phyloP scores from a whole-genome alignment of 2,329 filamentous ascomycete species.

The Gnomoniopsis smithogilvyi region DNA sequence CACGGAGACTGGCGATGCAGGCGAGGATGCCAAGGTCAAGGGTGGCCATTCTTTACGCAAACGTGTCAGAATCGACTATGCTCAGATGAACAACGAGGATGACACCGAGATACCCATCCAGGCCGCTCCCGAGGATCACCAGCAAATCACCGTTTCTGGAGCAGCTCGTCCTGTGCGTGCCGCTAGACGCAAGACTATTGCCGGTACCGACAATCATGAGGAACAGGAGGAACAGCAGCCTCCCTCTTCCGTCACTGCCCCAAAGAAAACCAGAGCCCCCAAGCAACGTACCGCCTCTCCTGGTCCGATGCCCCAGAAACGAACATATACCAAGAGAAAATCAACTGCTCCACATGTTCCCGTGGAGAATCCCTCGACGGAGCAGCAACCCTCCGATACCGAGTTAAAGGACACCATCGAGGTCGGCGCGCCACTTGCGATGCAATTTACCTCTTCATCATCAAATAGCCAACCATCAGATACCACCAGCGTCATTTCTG shows the following conservation, averaged over 20 bases:
- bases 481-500: constrained; percentile 14
- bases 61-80: constrained; percentile 56
- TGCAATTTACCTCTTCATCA: constrained; percentile 9
- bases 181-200: constrained; percentile 8
- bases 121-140: constrained; percentile 15
- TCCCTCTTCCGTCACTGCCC: neutral
- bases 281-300: constrained; percentile 28
- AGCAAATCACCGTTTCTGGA: constrained; percentile 12
- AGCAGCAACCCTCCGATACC: constrained; percentile 34
- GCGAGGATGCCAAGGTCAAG: constrained; percentile 49
- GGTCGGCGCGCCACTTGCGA: constrained; percentile 38
- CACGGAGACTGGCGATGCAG: constrained; percentile 29
- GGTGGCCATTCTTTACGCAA: constrained; percentile 58
- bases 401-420: constrained; percentile 57
- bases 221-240: neutral
- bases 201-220: constrained; percentile 4
- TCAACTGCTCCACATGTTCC: constrained; percentile 18
- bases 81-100: constrained; percentile 49
- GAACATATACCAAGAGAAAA: constrained; percentile 38
- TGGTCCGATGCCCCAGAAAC: constrained; percentile 30
- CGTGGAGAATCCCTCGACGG: constrained; percentile 28
- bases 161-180: neutral
- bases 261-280: constrained; percentile 7
- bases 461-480: constrained; percentile 16
- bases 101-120: constrained; percentile 12